Percentiles rank a stretch among this genome's conserved stretches.
These are phyloP conservation scores for Paulownia fortunei DNA, from an alignment of 257 asterid genomes.

Conservation along the genomic window DNA sequence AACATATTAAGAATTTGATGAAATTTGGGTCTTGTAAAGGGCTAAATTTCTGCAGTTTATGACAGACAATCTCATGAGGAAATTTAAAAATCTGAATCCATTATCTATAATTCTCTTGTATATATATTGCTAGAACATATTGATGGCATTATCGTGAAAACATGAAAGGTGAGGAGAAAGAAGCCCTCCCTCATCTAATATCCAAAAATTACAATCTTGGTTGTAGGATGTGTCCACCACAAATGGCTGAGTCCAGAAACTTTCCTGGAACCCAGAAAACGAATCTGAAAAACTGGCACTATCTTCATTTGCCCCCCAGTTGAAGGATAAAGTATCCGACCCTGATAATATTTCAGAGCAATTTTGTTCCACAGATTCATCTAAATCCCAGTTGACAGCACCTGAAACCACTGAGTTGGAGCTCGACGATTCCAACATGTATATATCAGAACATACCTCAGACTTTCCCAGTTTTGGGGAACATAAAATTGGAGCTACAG, in stretches of 20 bases:
- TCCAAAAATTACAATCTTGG: neutral
- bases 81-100: too few relatives aligned
- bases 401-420: neutral
- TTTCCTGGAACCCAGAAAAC: neutral
- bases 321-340: neutral
- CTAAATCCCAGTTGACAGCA: constrained; percentile 8
- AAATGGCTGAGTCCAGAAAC: constrained; percentile 29
- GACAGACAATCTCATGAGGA: too few relatives aligned
- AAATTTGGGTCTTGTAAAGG: too few relatives aligned
- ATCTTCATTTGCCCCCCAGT: neutral
- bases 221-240: neutral
- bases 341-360: neutral
- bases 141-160: neutral
- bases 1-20: too few relatives aligned
- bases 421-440: constrained; percentile 22
- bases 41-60: too few relatives aligned
- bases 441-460: neutral
- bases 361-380: neutral
- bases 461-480: neutral
- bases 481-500: neutral
- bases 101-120: neutral
- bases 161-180: neutral
- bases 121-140: neutral
- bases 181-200: neutral
- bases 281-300: neutral